Evolutionary conservation across 2,329 filamentous ascomycete species (phyloP).

Genomic region (Penicillium sp.): DNA sequence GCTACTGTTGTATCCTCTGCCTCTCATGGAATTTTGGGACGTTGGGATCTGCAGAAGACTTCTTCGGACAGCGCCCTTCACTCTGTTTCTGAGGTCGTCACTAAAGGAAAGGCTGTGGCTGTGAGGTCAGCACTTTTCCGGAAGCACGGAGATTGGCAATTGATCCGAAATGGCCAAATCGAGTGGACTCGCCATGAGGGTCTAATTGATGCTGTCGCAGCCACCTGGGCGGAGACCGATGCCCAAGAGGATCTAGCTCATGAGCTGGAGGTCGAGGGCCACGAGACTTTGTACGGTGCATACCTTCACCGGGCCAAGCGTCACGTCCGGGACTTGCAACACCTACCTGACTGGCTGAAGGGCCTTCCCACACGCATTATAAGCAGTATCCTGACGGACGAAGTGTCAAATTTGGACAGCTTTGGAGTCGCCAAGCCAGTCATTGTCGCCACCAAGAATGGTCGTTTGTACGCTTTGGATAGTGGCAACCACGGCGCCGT

Average conservation of each 20-base stretch:
- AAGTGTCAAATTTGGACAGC: constrained; percentile 54
- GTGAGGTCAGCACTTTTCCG: constrained; percentile 71
- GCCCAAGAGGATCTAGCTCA: constrained; percentile 72
- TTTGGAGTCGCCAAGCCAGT: constrained; percentile 90
- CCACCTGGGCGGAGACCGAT: constrained; percentile 75
- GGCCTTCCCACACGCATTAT: constrained; percentile 68
- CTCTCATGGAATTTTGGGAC: constrained; percentile 72
- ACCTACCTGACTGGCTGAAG: constrained; percentile 70
- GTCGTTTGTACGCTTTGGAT: constrained; percentile 77
- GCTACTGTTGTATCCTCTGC: constrained; percentile 71
- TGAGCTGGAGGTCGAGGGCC: constrained; percentile 80
- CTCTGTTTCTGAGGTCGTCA: constrained; percentile 77
- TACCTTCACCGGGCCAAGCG: constrained; percentile 84
- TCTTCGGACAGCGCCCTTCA: constrained; percentile 56
- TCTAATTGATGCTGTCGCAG: constrained; percentile 74
- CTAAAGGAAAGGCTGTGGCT: constrained; percentile 69
- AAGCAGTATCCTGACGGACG: constrained; percentile 58
- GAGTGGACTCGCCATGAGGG: constrained; percentile 82
- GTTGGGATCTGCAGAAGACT: constrained; percentile 63
- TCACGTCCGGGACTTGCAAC: constrained; percentile 72
- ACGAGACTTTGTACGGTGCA: constrained; percentile 75
- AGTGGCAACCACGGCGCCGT: constrained; percentile 70
- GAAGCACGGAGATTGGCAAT: constrained; percentile 70
- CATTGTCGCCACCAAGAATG: constrained; percentile 74
- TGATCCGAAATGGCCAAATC: constrained; percentile 77